Percentiles rank a stretch among this genome's conserved stretches.
Evolutionary conservation across 2,329 filamentous ascomycete species (phyloP).

Genomic region (Aspergillus piperis): DNA sequence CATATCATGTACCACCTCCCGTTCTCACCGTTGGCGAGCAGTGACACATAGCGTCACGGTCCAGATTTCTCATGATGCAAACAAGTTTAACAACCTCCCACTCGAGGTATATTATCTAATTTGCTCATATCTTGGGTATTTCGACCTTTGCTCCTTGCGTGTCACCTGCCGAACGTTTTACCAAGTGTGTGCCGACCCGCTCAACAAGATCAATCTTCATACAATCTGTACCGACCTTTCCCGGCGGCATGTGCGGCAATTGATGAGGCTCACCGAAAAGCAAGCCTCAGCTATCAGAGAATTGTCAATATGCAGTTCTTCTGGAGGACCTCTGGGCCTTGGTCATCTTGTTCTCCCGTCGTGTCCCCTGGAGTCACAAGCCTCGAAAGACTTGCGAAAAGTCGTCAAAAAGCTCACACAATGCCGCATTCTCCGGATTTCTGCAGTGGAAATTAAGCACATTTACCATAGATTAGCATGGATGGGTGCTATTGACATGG

Average conservation of each 20-base stretch:
- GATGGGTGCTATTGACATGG: not conserved
- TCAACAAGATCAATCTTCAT: not conserved
- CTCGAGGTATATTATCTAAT: not conserved
- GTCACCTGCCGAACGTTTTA: not conserved
- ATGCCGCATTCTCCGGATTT: not conserved
- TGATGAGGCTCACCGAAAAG: not conserved
- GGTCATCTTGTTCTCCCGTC: not conserved
- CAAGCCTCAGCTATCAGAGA: not conserved
- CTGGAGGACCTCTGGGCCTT: not conserved
- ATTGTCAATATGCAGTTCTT: not conserved
- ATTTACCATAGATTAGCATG: not conserved
- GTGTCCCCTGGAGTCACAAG: not conserved
- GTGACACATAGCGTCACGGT: not conserved
- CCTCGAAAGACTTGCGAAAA: not conserved
- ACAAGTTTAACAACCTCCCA: not conserved
- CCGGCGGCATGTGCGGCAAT: not conserved
- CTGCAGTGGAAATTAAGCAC: not conserved
- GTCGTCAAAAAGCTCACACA: not conserved
- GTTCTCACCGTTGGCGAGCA: not conserved
- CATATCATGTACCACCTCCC: not conserved
- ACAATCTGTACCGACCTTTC: not conserved
- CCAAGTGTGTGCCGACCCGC: not conserved
- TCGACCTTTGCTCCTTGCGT: not conserved
- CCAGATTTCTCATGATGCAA: not conserved
- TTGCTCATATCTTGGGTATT: not conserved